phyloP scores from a whole-genome alignment of 2,329 filamentous ascomycete species.

The Trichoderma endophyticum region DNA sequence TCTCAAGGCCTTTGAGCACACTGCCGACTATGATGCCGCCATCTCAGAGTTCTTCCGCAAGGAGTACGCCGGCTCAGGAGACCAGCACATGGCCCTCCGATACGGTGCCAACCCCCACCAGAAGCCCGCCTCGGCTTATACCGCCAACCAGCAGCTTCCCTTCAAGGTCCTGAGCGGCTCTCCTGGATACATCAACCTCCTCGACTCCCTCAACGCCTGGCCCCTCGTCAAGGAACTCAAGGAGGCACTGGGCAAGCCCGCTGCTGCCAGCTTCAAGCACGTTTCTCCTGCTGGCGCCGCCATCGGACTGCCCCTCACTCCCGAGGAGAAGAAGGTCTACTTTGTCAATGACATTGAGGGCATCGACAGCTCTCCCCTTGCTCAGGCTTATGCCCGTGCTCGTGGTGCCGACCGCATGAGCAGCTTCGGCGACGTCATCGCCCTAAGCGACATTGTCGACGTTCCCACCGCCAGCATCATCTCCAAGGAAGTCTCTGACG shows the following conservation, averaged over 20 bases:
- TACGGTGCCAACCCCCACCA: slow-evolving; percentile 98
- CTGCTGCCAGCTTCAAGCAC: slow-evolving; percentile 98
- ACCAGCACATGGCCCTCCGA: slow-evolving; percentile 79
- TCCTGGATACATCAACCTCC: slow-evolving; percentile 94
- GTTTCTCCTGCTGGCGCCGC: slow-evolving; percentile 95
- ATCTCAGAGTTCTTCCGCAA: slow-evolving; percentile 98
- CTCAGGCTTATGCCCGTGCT: slow-evolving; percentile 93
- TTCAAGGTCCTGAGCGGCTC: slow-evolving; percentile 90
- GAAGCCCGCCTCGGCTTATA: slow-evolving; percentile 87
- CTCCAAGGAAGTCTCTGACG: slow-evolving; percentile 94
- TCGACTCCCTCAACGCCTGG: slow-evolving; percentile 96
- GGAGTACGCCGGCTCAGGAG: slow-evolving; percentile 83
- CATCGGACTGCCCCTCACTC: slow-evolving; percentile 81
- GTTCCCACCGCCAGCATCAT: slow-evolving; percentile 95
- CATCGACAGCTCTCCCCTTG: slow-evolving; percentile 79
- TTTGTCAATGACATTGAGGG: slow-evolving; percentile 95
- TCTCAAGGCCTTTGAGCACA: slow-evolving; percentile 97
- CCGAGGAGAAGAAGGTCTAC: slow-evolving; percentile 93
- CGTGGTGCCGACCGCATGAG: slow-evolving; percentile 97
- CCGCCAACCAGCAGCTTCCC: slow-evolving; percentile 70
- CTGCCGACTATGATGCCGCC: slow-evolving; percentile 90
- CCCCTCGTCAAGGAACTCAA: slow-evolving; percentile 94
- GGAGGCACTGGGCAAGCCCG: slow-evolving; percentile 79
- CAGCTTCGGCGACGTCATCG: slow-evolving; percentile 95
- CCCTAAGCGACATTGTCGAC: slow-evolving; percentile 86